Base-by-base conservation (phyloP, 2,329 filamentous ascomycete genomes). In the Aspergillus glaucus region DNA sequence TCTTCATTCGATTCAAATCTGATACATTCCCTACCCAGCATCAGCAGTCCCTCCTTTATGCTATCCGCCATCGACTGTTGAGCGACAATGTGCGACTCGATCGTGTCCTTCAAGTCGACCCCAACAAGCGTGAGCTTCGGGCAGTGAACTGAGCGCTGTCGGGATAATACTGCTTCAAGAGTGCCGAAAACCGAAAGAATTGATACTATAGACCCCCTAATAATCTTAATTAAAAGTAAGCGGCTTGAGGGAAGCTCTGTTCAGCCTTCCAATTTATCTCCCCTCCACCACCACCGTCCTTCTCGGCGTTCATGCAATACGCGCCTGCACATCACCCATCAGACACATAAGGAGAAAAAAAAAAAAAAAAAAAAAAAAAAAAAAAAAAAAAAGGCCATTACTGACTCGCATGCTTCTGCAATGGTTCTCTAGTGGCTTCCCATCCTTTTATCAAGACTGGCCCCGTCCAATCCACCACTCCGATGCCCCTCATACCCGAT, bases 401-500 rank as follows among this genome's bases (percentile, higher is more conserved):
- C 37, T 40, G 37, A 40, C 37, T 14, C 17, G 37, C 37, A 21
- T 40, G 37, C 17, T 21, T 40, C 17, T 12, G 15, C 32, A n/a
- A 17, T 17, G n/a, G 32, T 43, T 50, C 30, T 50, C 22, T 50
- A 68, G 67, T 69, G 63, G 63, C 67, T 53, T 64, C 67, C 51
- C 61, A 71, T 59, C 60, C 62, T 47, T 60, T 63, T 55, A 67
- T 68, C 57, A 60, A 64, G 53, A 55, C 64, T 64, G 64, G 67
- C 48, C 60, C 60, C 51, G 60, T 64, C 59, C 69, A 69, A 60
- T 60, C 63, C 39, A 61, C 59, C 50, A 40, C 15, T 22, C 37
- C 37, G 17, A 62, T 70, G 62, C 67, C 69, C 63, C 64, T 68
- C 63, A 63, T 68, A 55, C 62, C 68, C 50, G 68, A 71, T 58